Evolutionary conservation across 352 stramenopile genomes (phyloP).

Genomic region (Blastocystis sp.): DNA sequence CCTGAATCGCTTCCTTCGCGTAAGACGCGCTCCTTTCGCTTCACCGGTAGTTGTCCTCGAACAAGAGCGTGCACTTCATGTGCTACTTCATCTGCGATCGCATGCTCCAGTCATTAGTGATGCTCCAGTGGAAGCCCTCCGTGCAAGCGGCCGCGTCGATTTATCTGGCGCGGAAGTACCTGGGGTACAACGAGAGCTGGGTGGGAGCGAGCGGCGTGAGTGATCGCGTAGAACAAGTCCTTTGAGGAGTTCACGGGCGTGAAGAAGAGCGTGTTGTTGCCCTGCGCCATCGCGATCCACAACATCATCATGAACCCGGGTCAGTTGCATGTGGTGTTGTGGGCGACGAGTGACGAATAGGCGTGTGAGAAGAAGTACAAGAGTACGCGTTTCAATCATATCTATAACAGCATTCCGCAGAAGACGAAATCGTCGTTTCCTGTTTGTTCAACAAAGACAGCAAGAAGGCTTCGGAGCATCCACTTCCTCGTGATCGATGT

Average conservation of each 20-base stretch:
- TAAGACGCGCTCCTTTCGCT: conserved; percentile 74
- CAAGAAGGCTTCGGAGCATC: too few species aligned
- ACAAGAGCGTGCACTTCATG: conserved; percentile 84
- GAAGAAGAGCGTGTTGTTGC: conserved; percentile 51
- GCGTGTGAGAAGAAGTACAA: conserved; percentile 50
- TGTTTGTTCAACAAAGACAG: neutral
- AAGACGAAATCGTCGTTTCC: neutral
- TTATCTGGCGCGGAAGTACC: conserved; percentile 88
- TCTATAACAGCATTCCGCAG: conserved; percentile 62
- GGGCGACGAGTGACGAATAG: neutral
- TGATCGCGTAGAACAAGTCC: conserved; percentile 43
- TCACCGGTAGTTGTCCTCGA: conserved; percentile 69
- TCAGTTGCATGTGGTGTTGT: neutral
- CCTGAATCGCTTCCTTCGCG: conserved; percentile 91
- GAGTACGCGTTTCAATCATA: conserved; percentile 63
- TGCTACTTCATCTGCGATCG: conserved; percentile 95
- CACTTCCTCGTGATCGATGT: conserved; percentile 74
- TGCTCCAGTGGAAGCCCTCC: conserved; percentile 95
- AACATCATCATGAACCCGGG: conserved; percentile 62
- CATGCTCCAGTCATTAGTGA: conserved; percentile 95
- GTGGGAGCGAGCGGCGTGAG: neutral
- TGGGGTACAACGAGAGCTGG: conserved; percentile 70
- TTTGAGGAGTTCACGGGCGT: conserved; percentile 62
- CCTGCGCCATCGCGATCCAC: conserved; percentile 48
- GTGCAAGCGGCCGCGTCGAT: conserved; percentile 93